These are phyloP conservation scores for Fusarium mundagurra DNA, from an alignment of 2,329 filamentous ascomycete species.

Conservation along the genomic window DNA sequence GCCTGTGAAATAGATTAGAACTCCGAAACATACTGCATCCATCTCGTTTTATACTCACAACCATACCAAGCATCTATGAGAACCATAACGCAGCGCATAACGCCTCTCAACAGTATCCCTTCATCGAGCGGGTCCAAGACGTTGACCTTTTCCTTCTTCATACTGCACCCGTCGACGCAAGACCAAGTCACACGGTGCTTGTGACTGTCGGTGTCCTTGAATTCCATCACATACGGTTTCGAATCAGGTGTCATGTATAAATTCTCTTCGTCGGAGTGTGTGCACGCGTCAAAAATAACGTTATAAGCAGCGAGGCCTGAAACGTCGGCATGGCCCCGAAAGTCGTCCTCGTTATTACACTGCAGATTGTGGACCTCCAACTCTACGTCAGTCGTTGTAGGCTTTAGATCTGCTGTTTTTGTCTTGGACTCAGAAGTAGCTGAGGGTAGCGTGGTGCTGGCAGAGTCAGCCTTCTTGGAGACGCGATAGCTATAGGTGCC, in stretches of 20 bases:
- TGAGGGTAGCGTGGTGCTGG: neutral
- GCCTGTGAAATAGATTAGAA: neutral
- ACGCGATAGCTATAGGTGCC: neutral
- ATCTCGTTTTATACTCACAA: neutral
- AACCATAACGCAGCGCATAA: neutral
- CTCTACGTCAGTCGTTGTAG: neutral
- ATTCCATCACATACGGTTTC: neutral
- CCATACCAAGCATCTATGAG: neutral
- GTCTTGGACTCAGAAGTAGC: neutral
- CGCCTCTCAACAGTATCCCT: neutral
- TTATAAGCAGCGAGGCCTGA: fast-evolving
- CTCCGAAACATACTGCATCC: neutral
- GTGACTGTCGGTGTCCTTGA: neutral
- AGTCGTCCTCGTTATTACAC: neutral
- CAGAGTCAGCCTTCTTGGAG: neutral
- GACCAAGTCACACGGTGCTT: neutral
- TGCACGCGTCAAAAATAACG: neutral
- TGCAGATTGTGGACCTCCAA: neutral
- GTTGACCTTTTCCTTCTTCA: neutral
- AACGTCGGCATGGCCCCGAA: neutral
- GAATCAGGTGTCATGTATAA: neutral
- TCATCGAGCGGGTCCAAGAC: neutral
- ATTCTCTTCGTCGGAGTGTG: fast-evolving
- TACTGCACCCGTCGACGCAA: neutral
- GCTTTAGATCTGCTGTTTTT: neutral